Evolutionary conservation across 177 flowering plant species (phyloP).

Genomic region (Vitis hybrid): DNA sequence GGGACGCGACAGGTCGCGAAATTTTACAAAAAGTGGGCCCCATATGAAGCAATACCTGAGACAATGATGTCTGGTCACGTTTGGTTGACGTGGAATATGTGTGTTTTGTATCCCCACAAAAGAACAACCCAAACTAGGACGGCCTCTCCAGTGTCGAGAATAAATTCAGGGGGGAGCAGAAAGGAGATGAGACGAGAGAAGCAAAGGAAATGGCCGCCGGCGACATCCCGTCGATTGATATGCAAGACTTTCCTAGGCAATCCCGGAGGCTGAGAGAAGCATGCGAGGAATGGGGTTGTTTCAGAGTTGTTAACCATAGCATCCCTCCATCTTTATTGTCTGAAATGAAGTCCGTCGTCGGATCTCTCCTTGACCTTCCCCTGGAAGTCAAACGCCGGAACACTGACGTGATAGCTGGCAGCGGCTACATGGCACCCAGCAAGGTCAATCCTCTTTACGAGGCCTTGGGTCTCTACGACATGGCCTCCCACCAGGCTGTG

Average conservation of each 20-base stretch:
- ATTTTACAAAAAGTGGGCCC: too few relatives aligned
- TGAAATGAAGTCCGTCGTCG: conserved; percentile 50
- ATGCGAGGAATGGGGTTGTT: conserved; percentile 56
- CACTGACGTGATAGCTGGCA: conserved; percentile 38
- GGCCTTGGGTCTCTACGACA: conserved; percentile 54
- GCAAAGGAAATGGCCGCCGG: neutral
- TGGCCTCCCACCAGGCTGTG: conserved; percentile 34
- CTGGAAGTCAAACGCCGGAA: conserved; percentile 48
- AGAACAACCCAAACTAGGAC: too few relatives aligned
- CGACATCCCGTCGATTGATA: conserved; percentile 47
- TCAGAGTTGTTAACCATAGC: conserved; percentile 50
- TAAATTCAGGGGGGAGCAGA: too few relatives aligned
- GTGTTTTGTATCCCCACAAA: too few relatives aligned
- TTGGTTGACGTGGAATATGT: too few relatives aligned
- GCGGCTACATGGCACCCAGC: conserved; percentile 53
- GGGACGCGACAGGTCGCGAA: too few relatives aligned
- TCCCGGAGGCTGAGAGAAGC: conserved; percentile 34
- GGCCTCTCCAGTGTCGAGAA: too few relatives aligned
- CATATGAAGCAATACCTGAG: too few relatives aligned
- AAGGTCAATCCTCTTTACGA: conserved; percentile 50
- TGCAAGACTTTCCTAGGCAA: conserved; percentile 25
- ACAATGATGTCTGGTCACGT: too few relatives aligned
- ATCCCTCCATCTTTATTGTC: conserved; percentile 31
- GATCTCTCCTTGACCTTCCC: conserved; percentile 48
- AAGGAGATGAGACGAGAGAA: neutral